Conservation (phyloP, 2,329 filamentous ascomycete genomes). For the Aspergillus intermedius region DNA sequence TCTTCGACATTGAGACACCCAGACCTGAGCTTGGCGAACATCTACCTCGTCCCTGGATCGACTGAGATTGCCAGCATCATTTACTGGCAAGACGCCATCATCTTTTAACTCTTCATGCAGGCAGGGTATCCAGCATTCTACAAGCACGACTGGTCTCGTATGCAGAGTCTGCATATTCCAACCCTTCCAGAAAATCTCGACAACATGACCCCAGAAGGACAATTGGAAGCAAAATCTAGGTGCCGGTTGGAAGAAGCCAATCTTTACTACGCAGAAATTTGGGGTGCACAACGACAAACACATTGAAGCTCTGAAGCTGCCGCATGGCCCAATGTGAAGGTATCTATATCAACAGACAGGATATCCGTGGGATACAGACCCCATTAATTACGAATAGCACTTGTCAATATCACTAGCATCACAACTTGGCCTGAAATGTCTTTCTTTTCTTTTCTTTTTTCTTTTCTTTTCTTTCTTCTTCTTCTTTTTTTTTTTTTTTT, state of each 20-base stretch:
- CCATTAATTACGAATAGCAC: constrained; percentile 22
- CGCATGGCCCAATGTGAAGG: constrained; percentile 19
- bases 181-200: constrained; percentile 20
- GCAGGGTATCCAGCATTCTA: constrained; percentile 21
- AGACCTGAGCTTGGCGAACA: constrained; percentile 22
- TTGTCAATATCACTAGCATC: constrained; percentile 18
- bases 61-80: constrained; percentile 21
- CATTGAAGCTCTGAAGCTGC: constrained; percentile 14
- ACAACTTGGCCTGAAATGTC: constrained; percentile 32
- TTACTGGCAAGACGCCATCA: constrained; percentile 22
- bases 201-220: constrained; percentile 13
- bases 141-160: constrained; percentile 17
- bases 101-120: constrained; percentile 21
- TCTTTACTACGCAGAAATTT: constrained; percentile 23
- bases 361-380: constrained; percentile 23
- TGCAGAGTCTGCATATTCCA: constrained; percentile 19
- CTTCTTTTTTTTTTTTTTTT: too few relatives aligned
- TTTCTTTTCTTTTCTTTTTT: too few relatives aligned
- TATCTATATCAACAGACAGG: constrained; percentile 21
- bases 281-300: constrained; percentile 17
- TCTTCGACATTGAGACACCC: constrained; percentile 20
- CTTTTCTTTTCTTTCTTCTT: too few relatives aligned
- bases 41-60: constrained; percentile 18
- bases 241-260: constrained; percentile 22
- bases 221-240: constrained; percentile 11